Base-by-base conservation (phyloP, 768 basidiomycete species). In the Lepiota venenata region DNA sequence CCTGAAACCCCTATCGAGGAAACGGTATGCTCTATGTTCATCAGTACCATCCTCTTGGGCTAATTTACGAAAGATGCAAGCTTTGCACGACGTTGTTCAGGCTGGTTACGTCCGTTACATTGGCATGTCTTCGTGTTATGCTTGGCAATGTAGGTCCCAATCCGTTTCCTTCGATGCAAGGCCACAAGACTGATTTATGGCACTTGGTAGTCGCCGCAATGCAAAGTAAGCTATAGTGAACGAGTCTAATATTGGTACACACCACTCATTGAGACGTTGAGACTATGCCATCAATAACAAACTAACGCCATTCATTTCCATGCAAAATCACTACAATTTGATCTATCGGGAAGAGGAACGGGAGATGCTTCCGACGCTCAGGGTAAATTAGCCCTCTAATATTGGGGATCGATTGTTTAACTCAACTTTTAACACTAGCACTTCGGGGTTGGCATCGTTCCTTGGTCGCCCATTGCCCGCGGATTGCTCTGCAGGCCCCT, bases 341-440 rank as follows among this genome's bases (percentile, higher is more conserved):
- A 60, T 81, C 10, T 87, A 87, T 60, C 71, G 85, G 7, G 85
- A 87, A 62, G 84, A 87, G 63, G 84, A 82, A 57, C 69, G 81
- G 0, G 80, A 81, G 57, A 79, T 83, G 77, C 79, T 83, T 58
- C 84, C 85, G 0, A 77, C 76, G 0, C 65, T 81, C 41, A 81
- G 80, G 70, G 80, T 77, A 25, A 29, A 48, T 15, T n/a, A 44
- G 10, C 18, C 18, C 29, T 14, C 20, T 4, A 4, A 15, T 7
- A 1, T 11, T 21, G 11, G 15, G 11, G 4, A 9, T 11, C 10
- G n/a, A 16, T 5, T 1, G 10, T 21, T 25, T 32, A 22, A 14
- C 9, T 39, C 41, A 9, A 43, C 11, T 44, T n/a, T 25, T 20
- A 40, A 37, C 2, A 3, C n/a, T 48, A 81, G 76, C 65, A 73